Percentiles rank a stretch among this genome's conserved stretches.
phyloP scores from a whole-genome alignment of 768 basidiomycete genomes.

The Aureoboletus auriporus region DNA sequence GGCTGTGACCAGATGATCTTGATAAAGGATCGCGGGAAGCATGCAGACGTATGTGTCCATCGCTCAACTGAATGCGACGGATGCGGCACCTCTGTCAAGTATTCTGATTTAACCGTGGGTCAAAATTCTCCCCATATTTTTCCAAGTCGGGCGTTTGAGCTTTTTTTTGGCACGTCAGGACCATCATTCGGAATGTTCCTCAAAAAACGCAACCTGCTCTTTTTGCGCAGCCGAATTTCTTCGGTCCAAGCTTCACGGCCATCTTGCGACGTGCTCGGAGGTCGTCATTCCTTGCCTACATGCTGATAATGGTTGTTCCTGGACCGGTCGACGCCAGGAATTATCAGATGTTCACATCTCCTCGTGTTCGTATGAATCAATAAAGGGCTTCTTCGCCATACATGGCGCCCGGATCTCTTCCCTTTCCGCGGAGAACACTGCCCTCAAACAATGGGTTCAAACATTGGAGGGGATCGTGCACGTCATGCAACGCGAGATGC shows the following conservation, averaged over 20 bases:
- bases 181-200: conserved; percentile 39
- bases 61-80: conserved; percentile 37
- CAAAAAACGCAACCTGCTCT: conserved; percentile 34
- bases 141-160: conserved; percentile 3
- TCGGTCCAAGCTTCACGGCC: conserved; percentile 32
- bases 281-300: conserved; percentile 43
- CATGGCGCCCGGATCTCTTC: conserved; percentile 36
- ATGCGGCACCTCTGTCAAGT: conserved; percentile 32
- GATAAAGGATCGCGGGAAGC: conserved; percentile 45
- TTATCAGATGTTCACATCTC: conserved; percentile 35
- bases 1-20: conserved; percentile 42
- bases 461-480: conserved; percentile 54
- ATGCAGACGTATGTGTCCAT: conserved; percentile 36
- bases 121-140: neutral
- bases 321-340: conserved; percentile 42
- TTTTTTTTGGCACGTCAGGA: conserved; percentile 23
- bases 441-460: conserved; percentile 56
- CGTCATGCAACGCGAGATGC: conserved; percentile 53
- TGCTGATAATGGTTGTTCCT: conserved; percentile 47
- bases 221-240: conserved; percentile 37
- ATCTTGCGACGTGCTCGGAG: conserved; percentile 37
- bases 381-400: conserved; percentile 56
- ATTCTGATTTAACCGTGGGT: conserved; percentile 37
- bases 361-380: conserved; percentile 54
- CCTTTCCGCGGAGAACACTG: conserved; percentile 60